Percentiles rank a stretch among this genome's conserved stretches.
Evolutionary conservation across 805 yeast species (phyloP).

Genomic region (Ogataea nakhonphanomensis): DNA sequence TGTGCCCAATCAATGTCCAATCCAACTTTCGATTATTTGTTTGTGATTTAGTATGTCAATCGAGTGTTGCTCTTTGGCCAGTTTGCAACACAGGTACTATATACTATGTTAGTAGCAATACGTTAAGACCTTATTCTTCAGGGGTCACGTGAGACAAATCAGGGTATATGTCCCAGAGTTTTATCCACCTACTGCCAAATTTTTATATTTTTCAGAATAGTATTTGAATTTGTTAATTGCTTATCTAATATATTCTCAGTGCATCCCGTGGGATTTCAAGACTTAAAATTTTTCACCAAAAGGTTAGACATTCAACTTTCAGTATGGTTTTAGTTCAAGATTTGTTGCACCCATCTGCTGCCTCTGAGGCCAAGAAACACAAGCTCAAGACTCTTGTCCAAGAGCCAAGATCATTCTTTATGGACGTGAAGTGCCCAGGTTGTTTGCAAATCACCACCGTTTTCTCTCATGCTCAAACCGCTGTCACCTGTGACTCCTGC

Average conservation of each 20-base stretch:
- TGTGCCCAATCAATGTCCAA: slow-evolving; percentile 1
- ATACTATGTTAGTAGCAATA: slow-evolving; percentile 9
- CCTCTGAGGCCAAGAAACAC: slow-evolving; percentile 95
- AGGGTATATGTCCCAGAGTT: background rate
- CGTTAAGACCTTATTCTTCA: slow-evolving; percentile 3
- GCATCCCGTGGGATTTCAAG: background rate
- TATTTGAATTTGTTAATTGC: slow-evolving; percentile 1
- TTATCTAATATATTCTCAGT: slow-evolving; percentile 2
- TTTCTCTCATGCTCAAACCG: slow-evolving; percentile 99
- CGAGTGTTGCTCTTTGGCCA: slow-evolving; percentile 2
- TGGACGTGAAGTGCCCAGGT: slow-evolving; percentile 99
- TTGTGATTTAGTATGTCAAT: slow-evolving; percentile 16
- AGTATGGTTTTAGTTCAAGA: slow-evolving; percentile 93
- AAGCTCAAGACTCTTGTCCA: slow-evolving; percentile 97
- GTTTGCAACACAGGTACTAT: slow-evolving; percentile 8
- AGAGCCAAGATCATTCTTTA: slow-evolving; percentile 97
- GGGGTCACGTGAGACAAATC: slow-evolving; percentile 9
- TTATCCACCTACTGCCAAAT: background rate
- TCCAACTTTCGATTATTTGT: slow-evolving; percentile 6
- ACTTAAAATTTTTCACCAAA: slow-evolving; percentile 20
- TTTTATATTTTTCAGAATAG: background rate
- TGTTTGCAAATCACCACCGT: slow-evolving; percentile 99
- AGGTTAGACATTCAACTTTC: slow-evolving; percentile 3
- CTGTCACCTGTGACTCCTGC: slow-evolving; percentile 98
- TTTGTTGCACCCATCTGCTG: slow-evolving; percentile 96